Evolutionary conservation across 305 asterid genomes (phyloP).

Genomic region (Rubia balearica): DNA sequence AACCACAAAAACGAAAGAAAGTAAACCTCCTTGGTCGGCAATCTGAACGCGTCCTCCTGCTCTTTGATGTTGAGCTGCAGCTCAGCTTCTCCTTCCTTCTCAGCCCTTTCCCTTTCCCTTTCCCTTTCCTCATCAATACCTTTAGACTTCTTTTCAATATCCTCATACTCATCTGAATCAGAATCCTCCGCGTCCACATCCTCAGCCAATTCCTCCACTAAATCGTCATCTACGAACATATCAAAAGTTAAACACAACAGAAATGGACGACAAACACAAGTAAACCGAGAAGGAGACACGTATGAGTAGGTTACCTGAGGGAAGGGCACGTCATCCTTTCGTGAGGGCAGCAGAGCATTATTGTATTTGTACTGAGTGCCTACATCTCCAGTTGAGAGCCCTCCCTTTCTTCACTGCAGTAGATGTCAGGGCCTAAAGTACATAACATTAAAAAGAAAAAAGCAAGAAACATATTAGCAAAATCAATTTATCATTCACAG

Average conservation of each 20-base stretch:
- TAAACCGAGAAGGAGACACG: conserved; percentile 9
- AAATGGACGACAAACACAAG: conserved; percentile 4
- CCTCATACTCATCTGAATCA: conserved; percentile 47
- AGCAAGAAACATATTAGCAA: background rate
- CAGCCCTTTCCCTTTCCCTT: conserved; percentile 31
- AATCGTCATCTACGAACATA: conserved; percentile 26
- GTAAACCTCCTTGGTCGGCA: conserved; percentile 74
- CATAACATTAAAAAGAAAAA: background rate
- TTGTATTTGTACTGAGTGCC: conserved; percentile 65
- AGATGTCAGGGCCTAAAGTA: conserved; percentile 71
- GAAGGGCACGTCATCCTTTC: too few relatives aligned
- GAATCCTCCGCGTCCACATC: conserved; percentile 49
- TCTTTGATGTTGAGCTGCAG: conserved; percentile 50
- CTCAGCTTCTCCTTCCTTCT: conserved; percentile 45
- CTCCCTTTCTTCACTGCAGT: conserved; percentile 76
- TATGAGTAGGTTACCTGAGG: too few relatives aligned
- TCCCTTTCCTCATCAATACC: conserved; percentile 34
- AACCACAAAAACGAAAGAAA: too few relatives aligned
- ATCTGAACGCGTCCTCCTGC: conserved; percentile 68
- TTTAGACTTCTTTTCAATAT: conserved; percentile 50
- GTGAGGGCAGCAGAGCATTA: too few relatives aligned
- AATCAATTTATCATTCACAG: background rate
- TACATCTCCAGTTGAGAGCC: conserved; percentile 86
- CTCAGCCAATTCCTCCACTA: conserved; percentile 28
- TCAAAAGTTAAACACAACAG: background rate